Base-by-base conservation (phyloP, 2,329 filamentous ascomycete species). In the Aspergillus sp. region DNA sequence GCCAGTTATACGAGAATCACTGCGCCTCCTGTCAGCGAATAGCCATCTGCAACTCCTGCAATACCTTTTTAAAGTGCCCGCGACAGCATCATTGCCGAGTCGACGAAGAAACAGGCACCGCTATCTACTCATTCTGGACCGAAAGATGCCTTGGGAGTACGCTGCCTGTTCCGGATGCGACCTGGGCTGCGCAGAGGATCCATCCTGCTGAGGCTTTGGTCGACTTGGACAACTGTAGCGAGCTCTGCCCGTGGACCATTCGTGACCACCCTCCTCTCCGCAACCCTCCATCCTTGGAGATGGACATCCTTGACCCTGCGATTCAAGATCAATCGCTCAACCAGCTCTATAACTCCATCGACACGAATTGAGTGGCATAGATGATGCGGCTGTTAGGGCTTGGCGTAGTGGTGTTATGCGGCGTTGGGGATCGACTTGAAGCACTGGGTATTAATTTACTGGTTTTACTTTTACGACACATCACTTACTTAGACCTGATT, bases 191-290 rank as follows among this genome's bases (percentile, higher is more conserved):
- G 6, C 73, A 76, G 58, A 66, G 73, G 26, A 74, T 74, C 4
- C 73, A 76, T 55, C 73, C 73, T 2, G 71, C 73, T 6, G 71
- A 73, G 38, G 64, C 66, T 3, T 62, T 67, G 11, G 63, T 73
- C n/a, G 63, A 68, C 34, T 62, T 71, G 55, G 71, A 74, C 17
- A 74, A 71, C 48, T 75, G 72, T 64, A 72, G 68, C 53, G 72
- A 74, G 59, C 61, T 74, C 9, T 75, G 73, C 53, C 73, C 73
- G 8, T 76, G 73, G 73, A 74, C 73, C 6, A 63, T 75, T 8
- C 70, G 72, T 22, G 70, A 74, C 54, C 73, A 75, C 50, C 73
- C 73, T 26, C 67, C 71, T 15, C 68, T 68, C 13, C 59, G 60
- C 9, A 66, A 71, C 20, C 58, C 73, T 7, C 73, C 73, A 2